Evolutionary conservation across 1,284 basidiomycete species (phyloP).

Genomic region (Bothia castanella): DNA sequence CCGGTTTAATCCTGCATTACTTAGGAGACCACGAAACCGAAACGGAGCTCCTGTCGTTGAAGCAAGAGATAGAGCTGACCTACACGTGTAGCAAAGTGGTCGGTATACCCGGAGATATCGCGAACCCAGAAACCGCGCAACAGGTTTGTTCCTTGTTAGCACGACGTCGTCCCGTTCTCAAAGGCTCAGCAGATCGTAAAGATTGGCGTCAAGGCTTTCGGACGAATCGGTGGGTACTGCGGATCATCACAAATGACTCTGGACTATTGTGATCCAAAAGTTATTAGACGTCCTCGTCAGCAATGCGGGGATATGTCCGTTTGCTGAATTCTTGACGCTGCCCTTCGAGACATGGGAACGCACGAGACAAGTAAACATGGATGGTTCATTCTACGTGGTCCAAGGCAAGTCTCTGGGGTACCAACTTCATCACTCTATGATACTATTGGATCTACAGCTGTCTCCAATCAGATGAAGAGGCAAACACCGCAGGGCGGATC

Average conservation of each 20-base stretch:
- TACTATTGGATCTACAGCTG: constrained; percentile 41
- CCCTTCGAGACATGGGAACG: constrained; percentile 65
- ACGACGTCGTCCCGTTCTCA: not conserved
- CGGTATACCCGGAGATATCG: constrained; percentile 65
- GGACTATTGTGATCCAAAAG: too few relatives aligned
- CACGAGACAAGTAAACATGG: constrained; percentile 72
- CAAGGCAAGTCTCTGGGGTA: constrained; percentile 45
- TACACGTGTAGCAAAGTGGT: constrained; percentile 34
- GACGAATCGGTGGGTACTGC: too few relatives aligned
- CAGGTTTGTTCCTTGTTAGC: constrained; percentile 38
- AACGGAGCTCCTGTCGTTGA: constrained; percentile 46
- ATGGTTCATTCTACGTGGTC: constrained; percentile 74
- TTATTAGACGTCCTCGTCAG: constrained; percentile 50
- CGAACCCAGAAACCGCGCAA: constrained; percentile 54
- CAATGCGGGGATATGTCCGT: constrained; percentile 81
- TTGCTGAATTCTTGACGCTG: constrained; percentile 77
- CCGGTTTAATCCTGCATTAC: constrained; percentile 66
- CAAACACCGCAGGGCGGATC: constrained; percentile 70
- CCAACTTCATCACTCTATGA: too few relatives aligned
- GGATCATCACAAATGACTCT: too few relatives aligned
- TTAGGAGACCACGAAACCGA: constrained; percentile 59
- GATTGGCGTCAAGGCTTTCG: too few relatives aligned
- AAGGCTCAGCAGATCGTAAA: too few relatives aligned
- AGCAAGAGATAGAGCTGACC: constrained; percentile 43
- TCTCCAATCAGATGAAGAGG: constrained; percentile 74